These are phyloP conservation scores for Canavalia gladiata DNA, from an alignment of 306 rosid genomes.

Conservation along the genomic window DNA sequence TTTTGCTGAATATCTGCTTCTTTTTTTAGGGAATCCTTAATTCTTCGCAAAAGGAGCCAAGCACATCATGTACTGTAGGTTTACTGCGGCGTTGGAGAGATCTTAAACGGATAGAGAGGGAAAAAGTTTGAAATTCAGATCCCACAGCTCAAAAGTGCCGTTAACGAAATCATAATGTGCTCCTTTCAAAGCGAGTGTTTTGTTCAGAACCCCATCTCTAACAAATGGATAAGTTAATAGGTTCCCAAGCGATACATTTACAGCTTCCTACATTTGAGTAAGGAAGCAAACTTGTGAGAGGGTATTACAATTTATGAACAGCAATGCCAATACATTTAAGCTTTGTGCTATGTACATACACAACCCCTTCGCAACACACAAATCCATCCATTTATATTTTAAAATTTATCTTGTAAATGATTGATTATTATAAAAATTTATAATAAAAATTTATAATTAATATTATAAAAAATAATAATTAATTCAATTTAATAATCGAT, in stretches of 20 bases:
- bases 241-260: conserved; percentile 91
- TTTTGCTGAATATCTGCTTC: conserved; percentile 32
- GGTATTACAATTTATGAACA: background rate
- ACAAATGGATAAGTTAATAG: conserved; percentile 88
- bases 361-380: too few species aligned
- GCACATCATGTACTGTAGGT: conserved; percentile 12
- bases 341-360: background rate
- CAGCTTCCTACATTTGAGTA: conserved; percentile 78
- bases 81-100: conserved; percentile 12
- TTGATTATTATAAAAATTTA: too few species aligned
- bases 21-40: conserved; percentile 12
- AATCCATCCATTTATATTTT: too few species aligned
- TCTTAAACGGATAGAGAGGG: conserved; percentile 51
- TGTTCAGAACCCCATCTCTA: conserved; percentile 66
- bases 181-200: conserved; percentile 72
- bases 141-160: conserved; percentile 84
- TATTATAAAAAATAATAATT: too few species aligned
- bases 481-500: too few species aligned
- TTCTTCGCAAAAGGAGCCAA: conserved; percentile 4
- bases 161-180: conserved; percentile 86
- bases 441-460: too few species aligned
- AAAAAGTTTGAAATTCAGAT: conserved; percentile 68
- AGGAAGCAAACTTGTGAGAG: conserved; percentile 16
- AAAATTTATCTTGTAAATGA: too few species aligned
- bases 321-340: background rate